Conservation (phyloP, 768 basidiomycete species). For the Daedaleopsis nitida region DNA sequence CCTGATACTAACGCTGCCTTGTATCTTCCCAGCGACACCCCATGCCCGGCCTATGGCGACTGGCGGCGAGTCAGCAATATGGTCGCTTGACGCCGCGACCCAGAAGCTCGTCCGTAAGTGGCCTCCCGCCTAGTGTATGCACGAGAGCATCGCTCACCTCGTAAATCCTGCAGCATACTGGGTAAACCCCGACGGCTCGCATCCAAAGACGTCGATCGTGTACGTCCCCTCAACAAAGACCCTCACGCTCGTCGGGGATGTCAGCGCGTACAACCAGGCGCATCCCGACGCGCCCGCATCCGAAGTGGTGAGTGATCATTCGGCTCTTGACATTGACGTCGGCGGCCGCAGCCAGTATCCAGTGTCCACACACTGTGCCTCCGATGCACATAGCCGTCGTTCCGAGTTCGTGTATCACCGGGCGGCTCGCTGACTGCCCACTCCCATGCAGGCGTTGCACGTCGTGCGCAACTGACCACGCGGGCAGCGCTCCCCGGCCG, state of each 20-base stretch:
- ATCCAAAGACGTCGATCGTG: constrained; percentile 39
- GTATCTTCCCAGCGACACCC: constrained; percentile 35
- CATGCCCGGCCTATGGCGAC: constrained; percentile 26
- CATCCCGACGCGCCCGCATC: constrained; percentile 1
- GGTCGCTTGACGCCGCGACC: constrained; percentile 42
- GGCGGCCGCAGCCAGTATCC: neutral
- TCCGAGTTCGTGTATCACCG: neutral
- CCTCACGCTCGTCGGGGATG: constrained; percentile 47
- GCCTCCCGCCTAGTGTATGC: neutral
- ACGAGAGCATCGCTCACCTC: neutral
- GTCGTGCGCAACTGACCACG: neutral
- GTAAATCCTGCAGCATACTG: constrained; percentile 40
- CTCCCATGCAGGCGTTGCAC: neutral
- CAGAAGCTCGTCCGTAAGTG: constrained; percentile 43
- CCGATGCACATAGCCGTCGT: neutral
- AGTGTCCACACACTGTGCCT: neutral
- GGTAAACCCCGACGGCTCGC: constrained; percentile 46
- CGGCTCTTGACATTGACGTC: neutral
- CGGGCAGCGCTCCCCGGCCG: neutral
- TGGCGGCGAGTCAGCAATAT: constrained; percentile 48
- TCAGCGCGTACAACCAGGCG: constrained; percentile 39
- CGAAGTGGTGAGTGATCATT: constrained; percentile 17
- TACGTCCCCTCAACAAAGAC: constrained; percentile 42
- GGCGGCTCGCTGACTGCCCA: neutral
- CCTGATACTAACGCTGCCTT: neutral